Evolutionary conservation across 352 stramenopile genomes (phyloP).

Genomic region (Globisporangium apiculatum): DNA sequence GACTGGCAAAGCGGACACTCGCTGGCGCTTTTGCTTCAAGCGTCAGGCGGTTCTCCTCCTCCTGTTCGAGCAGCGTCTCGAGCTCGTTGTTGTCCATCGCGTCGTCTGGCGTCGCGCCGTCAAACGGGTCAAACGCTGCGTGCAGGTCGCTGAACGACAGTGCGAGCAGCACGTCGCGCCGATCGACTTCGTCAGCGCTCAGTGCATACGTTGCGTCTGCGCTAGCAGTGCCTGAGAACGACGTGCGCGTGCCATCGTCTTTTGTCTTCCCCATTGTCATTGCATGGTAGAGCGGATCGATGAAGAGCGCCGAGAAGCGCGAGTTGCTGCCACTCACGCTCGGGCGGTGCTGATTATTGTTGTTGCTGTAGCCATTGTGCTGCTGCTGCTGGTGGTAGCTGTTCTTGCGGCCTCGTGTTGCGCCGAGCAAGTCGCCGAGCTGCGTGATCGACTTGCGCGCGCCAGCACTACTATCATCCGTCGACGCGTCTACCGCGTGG

Average conservation of each 20-base stretch:
- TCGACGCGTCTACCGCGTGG: slow-evolving; percentile 4
- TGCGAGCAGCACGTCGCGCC: slow-evolving; percentile 6
- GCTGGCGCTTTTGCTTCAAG: slow-evolving; percentile 7
- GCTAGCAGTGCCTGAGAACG: background rate
- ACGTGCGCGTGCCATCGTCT: slow-evolving; percentile 7
- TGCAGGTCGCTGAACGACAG: slow-evolving; percentile 14
- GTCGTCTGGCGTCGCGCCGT: slow-evolving; percentile 8
- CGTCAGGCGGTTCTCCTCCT: slow-evolving; percentile 2
- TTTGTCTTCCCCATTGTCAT: slow-evolving; percentile 13
- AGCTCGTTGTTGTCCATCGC: slow-evolving; percentile 19
- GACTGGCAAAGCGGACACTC: background rate
- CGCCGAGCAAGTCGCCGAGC: background rate
- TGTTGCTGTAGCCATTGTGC: background rate
- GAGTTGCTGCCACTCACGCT: slow-evolving; percentile 9
- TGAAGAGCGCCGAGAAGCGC: slow-evolving; percentile 14
- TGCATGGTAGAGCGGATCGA: slow-evolving; percentile 15
- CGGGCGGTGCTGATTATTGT: slow-evolving; percentile 11
- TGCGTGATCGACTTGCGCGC: slow-evolving; percentile 1
- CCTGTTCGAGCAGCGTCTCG: slow-evolving; percentile 13
- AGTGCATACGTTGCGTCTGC: background rate
- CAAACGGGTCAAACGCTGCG: slow-evolving; percentile 12
- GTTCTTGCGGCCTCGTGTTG: slow-evolving; percentile 1
- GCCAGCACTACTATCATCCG: background rate
- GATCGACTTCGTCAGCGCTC: background rate
- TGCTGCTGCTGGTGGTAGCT: slow-evolving; percentile 2